These are phyloP conservation scores for Ensete ventricosum DNA, from an alignment of 176 grass and related monocot genomes.

Conservation along the genomic window DNA sequence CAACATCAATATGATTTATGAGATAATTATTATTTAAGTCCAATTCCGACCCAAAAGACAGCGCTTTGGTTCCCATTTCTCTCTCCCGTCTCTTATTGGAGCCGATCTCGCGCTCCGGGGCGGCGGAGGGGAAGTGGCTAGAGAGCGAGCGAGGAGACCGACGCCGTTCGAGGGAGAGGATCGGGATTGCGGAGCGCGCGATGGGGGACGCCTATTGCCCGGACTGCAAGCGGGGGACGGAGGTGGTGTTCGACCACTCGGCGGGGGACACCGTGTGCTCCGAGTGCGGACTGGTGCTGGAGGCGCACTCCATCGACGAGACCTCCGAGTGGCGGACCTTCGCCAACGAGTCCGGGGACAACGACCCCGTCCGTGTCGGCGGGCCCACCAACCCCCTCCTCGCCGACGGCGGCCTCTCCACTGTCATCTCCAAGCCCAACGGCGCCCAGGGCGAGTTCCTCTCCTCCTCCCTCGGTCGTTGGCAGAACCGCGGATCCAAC, in stretches of 20 bases:
- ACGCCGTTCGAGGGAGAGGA: no score
- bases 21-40: no score
- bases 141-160: no score
- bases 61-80: no score
- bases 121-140: no score
- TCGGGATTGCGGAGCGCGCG: neutral
- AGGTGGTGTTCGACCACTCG: neutral
- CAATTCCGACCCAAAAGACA: no score
- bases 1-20: neutral
- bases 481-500: neutral
- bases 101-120: neutral
- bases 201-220: neutral
- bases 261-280: neutral
- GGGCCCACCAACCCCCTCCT: neutral
- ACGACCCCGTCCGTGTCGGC: neutral
- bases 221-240: neutral
- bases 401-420: neutral
- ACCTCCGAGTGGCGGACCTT: slow-evolving; percentile 1
- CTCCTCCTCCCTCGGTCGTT: neutral
- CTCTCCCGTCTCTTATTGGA: neutral
- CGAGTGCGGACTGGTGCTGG: neutral
- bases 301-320: slow-evolving; percentile 7
- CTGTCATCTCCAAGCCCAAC: slow-evolving; percentile 2
- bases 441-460: neutral
- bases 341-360: slow-evolving; percentile 1